A percentile compares a stretch with the other conserved stretches of the same genome.
phyloP scores from a whole-genome alignment of 2,329 filamentous ascomycete genomes.

The Colletotrichum scovillei region DNA sequence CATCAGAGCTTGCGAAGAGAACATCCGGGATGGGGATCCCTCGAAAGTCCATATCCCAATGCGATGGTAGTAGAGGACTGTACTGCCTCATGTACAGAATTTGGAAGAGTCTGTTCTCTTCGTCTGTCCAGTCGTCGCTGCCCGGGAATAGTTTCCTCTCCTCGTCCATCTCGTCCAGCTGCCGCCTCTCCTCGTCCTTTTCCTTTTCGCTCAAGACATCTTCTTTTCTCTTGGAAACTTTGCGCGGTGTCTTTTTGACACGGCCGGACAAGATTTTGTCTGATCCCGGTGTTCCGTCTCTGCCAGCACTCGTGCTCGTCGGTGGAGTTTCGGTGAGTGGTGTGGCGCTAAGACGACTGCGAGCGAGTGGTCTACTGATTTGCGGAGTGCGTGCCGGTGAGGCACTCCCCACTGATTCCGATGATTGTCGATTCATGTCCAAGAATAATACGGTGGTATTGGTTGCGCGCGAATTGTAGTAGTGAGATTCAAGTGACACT shows the following conservation, averaged over 20 bases:
- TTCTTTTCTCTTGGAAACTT: slow-evolving; percentile 10
- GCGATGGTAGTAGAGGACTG: slow-evolving; percentile 51
- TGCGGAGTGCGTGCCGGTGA: slow-evolving; percentile 19
- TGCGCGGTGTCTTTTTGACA: slow-evolving; percentile 26
- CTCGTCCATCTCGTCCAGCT: slow-evolving; percentile 48
- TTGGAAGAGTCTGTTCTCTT: slow-evolving; percentile 59
- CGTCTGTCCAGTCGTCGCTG: slow-evolving; percentile 61
- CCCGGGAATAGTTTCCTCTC: slow-evolving; percentile 55
- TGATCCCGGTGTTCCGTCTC: slow-evolving; percentile 26
- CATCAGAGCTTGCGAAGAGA: slow-evolving; percentile 47
- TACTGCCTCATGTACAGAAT: slow-evolving; percentile 54
- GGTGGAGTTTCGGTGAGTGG: slow-evolving; percentile 31
- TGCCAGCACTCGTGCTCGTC: slow-evolving; percentile 27
- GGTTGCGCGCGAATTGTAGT: not conserved
- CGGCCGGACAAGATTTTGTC: slow-evolving; percentile 28
- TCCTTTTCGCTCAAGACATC: slow-evolving; percentile 32
- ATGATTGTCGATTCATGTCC: slow-evolving; percentile 21
- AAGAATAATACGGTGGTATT: not conserved
- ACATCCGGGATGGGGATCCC: slow-evolving; percentile 51
- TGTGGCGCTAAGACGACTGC: slow-evolving; percentile 12
- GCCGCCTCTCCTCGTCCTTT: slow-evolving; percentile 20
- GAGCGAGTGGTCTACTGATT: slow-evolving; percentile 5
- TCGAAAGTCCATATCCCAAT: slow-evolving; percentile 55
- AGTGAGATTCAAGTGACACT: not conserved
- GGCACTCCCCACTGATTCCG: slow-evolving; percentile 10